Evolutionary conservation across 2,329 filamentous ascomycete genomes (phyloP), one percentile per base, ranked within the genome.

Genomic region (Colletotrichum graminicola): DNA sequence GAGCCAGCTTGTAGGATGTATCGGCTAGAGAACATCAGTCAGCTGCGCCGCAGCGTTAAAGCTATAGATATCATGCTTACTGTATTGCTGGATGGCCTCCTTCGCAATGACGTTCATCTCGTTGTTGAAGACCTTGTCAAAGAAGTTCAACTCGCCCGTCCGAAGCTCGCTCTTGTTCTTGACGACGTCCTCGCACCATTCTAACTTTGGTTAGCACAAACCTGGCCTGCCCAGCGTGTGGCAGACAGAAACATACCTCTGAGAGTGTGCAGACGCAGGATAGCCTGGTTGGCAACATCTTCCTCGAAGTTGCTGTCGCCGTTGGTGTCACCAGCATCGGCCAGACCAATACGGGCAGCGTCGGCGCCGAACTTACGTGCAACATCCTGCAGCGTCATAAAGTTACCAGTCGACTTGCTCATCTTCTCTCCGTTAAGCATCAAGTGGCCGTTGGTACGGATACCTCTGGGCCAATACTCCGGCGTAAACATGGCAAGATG

Each of bases 281-380:
- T 97, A 78, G 91, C 95, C 80, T 92, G 93, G 82, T 98, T 96
- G 51, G 96, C 96, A 49, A 98, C 94, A 66, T 92, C 90, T 84
- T 99, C 96, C 78, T 98, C 96, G 75, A 99, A 97, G 86, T 99
- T 99, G 77, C 95, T 95, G 81, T 99, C 96, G 74, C 94, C 92
- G 73, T 98, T 94, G 74, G 93, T 94, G 78, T 99, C 96, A 76
- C 96, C 96, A 16, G 94, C 94, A 81, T 99, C 96, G 23, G 95
- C 95, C 74, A 99, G 90, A 4, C 95, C 94, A 77, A 98, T 93
- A 79, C 95, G 90, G 54, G 93, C 92, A 62, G 96, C 96, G 80
- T 98, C 96, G 11, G 96, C 95, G 78, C 96, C 96, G 77, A 96
- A 99, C 82, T 99, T 99, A 76, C 91, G 88, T 18, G 95, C 92